These are phyloP conservation scores for Gynostemma pentaphyllum DNA, from an alignment of 306 rosid species.

Conservation along the genomic window DNA sequence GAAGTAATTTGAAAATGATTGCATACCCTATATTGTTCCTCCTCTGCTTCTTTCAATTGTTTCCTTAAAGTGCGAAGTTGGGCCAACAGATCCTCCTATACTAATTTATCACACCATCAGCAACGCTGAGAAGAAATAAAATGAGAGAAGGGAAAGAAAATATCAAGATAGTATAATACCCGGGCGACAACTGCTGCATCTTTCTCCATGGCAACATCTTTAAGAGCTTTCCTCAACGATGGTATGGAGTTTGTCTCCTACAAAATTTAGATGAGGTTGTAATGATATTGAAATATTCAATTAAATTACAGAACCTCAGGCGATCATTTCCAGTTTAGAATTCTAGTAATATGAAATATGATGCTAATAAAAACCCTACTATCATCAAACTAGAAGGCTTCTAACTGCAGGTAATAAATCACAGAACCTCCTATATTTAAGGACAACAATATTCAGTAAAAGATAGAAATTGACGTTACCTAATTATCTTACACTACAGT, in stretches of 20 bases:
- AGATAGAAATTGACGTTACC: background rate
- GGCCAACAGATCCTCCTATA: constrained; percentile 85
- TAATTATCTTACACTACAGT: background rate
- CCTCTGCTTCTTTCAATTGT: constrained; percentile 86
- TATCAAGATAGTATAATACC: constrained; percentile 24
- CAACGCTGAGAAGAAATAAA: background rate
- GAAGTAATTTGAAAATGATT: constrained; percentile 8
- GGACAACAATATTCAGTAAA: background rate
- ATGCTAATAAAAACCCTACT: background rate
- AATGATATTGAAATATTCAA: background rate
- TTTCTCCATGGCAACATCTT: constrained; percentile 94
- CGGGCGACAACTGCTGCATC: constrained; percentile 92
- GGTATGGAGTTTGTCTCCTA: constrained; percentile 72
- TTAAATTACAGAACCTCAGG: background rate
- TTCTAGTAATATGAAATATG: background rate
- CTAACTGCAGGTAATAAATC: background rate
- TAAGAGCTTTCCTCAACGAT: constrained; percentile 82
- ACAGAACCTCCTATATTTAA: background rate
- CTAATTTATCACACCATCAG: constrained; percentile 9
- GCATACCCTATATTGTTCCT: constrained; percentile 88
- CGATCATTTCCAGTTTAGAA: background rate
- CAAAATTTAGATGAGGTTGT: background rate
- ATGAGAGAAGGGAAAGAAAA: background rate
- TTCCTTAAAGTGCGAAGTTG: constrained; percentile 79
- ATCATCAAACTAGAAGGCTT: background rate